Conservation (phyloP, 2,329 filamentous ascomycete species). For the Phialocephala subalpina region DNA sequence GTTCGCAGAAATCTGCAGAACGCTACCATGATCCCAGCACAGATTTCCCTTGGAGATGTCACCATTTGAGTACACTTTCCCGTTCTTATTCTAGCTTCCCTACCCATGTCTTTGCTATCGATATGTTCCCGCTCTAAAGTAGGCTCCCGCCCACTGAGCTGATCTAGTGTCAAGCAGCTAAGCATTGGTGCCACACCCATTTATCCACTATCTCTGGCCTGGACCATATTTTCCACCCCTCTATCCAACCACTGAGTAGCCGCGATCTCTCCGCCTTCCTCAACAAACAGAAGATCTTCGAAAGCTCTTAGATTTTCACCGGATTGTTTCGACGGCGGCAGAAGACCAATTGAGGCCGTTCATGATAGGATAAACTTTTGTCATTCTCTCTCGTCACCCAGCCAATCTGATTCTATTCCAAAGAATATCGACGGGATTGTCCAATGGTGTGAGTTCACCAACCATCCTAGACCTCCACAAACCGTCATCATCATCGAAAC, state of each 20-base stretch:
- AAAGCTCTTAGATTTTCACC: background rate
- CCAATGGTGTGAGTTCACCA: slow-evolving; percentile 18
- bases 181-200: background rate
- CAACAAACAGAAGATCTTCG: slow-evolving; percentile 5
- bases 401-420: slow-evolving; percentile 10
- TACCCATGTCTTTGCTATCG: slow-evolving; percentile 2
- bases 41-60: background rate
- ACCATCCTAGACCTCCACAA: slow-evolving; percentile 22
- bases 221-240: slow-evolving; percentile 1
- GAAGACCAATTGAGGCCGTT: slow-evolving; percentile 1
- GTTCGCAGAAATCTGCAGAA: background rate
- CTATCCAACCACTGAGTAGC: slow-evolving; percentile 3
- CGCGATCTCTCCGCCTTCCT: background rate
- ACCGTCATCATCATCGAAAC: slow-evolving; percentile 15
- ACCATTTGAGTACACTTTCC: background rate
- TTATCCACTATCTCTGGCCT: slow-evolving; percentile 1
- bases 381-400: slow-evolving; percentile 11
- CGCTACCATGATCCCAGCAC: background rate
- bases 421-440: slow-evolving; percentile 10
- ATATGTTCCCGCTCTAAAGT: background rate
- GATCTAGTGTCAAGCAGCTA: background rate
- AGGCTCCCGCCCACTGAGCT: background rate
- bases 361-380: slow-evolving; percentile 9
- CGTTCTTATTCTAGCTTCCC: background rate
- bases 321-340: slow-evolving; percentile 4